phyloP scores from a whole-genome alignment of 495 filamentous ascomycete genomes.

The Aspergillus diversus region DNA sequence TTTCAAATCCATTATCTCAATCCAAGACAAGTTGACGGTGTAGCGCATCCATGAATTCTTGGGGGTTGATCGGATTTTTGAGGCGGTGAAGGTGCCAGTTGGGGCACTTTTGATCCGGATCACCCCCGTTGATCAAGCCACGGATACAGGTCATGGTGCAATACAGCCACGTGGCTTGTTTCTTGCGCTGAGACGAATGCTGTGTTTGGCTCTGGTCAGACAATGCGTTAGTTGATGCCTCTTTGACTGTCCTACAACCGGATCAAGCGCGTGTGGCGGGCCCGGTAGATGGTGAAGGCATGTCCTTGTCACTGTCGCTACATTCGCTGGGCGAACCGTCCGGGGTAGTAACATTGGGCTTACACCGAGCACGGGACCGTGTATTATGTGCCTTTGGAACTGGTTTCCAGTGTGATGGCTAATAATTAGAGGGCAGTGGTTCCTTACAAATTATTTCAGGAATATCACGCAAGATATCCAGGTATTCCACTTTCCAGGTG shows the following conservation, averaged over 20 bases:
- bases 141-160: conserved; percentile 34
- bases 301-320: conserved; percentile 30
- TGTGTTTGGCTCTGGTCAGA: conserved; percentile 20
- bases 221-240: conserved; percentile 20
- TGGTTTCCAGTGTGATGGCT: conserved; percentile 32
- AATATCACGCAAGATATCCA: conserved; percentile 32
- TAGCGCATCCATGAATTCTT: conserved; percentile 31
- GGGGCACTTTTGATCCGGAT: conserved; percentile 32
- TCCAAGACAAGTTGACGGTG: conserved; percentile 29
- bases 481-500: conserved; percentile 35
- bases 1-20: conserved; percentile 30
- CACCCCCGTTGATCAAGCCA: conserved; percentile 28
- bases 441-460: conserved; percentile 33
- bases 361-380: conserved; percentile 30
- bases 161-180: conserved; percentile 25
- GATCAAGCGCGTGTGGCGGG: conserved; percentile 26
- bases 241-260: conserved; percentile 19
- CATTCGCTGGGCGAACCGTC: conserved; percentile 27
- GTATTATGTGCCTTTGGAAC: conserved; percentile 32
- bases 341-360: conserved; percentile 53
- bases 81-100: conserved; percentile 26
- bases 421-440: conserved; percentile 32
- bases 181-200: conserved; percentile 19
- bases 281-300: conserved; percentile 27
- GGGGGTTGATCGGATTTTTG: conserved; percentile 23